phyloP scores from a whole-genome alignment of 2,329 filamentous ascomycete species.

The Coleophoma cylindrospora region DNA sequence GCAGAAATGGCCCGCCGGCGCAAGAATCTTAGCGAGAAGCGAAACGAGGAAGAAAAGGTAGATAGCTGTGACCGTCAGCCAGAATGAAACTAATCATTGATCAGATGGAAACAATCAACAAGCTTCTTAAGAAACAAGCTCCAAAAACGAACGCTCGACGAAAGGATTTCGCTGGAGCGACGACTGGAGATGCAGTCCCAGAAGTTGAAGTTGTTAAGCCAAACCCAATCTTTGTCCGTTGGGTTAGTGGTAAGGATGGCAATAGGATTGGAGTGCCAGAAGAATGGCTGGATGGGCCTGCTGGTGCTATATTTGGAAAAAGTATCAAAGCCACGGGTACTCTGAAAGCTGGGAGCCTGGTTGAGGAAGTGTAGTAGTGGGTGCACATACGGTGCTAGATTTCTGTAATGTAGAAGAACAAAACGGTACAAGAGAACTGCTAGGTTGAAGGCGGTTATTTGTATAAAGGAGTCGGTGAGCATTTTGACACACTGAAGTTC shows the following conservation, averaged over 20 bases:
- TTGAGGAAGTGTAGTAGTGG: constrained; percentile 22
- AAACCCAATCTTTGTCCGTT: constrained; percentile 61
- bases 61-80: constrained; percentile 5
- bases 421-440: too few species aligned
- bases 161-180: constrained; percentile 28
- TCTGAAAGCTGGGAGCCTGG: constrained; percentile 22
- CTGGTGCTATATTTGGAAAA: constrained; percentile 51
- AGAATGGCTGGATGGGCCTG: constrained; percentile 61
- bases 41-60: constrained; percentile 75
- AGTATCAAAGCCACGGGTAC: constrained; percentile 12
- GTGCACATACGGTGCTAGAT: neutral
- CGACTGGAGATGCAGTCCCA: constrained; percentile 38
- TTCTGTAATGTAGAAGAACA: neutral
- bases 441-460: too few species aligned
- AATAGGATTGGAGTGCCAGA: constrained; percentile 59
- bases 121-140: constrained; percentile 80
- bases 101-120: constrained; percentile 90
- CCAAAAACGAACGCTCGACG: constrained; percentile 60
- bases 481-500: too few species aligned
- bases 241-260: constrained; percentile 64
- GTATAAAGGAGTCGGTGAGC: too few species aligned
- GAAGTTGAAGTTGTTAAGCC: constrained; percentile 43
- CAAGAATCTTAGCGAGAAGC: constrained; percentile 71
- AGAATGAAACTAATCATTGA: neutral
- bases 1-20: constrained; percentile 69